Conservation (phyloP, 164 flowering plant genomes). For the Taxillus chinensis region DNA sequence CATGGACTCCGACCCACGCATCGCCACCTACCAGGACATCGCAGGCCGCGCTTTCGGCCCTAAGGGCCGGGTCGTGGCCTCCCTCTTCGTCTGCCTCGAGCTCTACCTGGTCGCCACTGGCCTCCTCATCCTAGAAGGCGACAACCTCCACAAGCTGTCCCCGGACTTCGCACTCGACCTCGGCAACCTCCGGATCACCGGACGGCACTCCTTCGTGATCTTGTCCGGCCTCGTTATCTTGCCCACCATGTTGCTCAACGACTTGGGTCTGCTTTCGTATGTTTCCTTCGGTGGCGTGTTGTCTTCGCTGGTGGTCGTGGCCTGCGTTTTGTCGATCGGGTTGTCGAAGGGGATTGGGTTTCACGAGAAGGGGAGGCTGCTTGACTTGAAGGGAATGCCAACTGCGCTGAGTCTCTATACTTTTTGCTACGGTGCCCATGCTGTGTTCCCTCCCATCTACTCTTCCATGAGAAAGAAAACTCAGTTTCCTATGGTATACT, state of each 20-base stretch:
- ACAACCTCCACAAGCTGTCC: conserved; percentile 12
- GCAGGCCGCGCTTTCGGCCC: conserved; percentile 7
- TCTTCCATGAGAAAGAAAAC: conserved; percentile 17
- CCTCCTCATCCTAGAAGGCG: conserved; percentile 15
- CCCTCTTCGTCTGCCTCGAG: conserved; percentile 9
- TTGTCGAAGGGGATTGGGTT: conserved; percentile 8
- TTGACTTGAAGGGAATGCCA: conserved; percentile 12
- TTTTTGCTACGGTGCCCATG: conserved; percentile 17
- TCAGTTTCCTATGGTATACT: conserved; percentile 12
- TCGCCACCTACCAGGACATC: conserved; percentile 12
- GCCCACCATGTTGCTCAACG: conserved; percentile 10
- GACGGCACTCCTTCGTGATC: conserved; percentile 10
- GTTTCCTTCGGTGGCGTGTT: conserved; percentile 15
- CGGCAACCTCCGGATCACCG: neutral
- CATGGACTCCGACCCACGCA: conserved; percentile 9
- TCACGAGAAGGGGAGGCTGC: conserved; percentile 8
- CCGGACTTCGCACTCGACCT: conserved; percentile 2
- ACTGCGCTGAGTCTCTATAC: conserved; percentile 12
- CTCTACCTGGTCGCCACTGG: conserved; percentile 13
- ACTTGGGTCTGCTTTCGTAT: conserved; percentile 10
- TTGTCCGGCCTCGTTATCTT: conserved; percentile 4
- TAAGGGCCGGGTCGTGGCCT: conserved; percentile 8
- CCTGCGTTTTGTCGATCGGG: conserved; percentile 7
- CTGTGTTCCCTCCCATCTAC: conserved; percentile 21
- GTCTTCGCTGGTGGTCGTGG: conserved; percentile 3